Evolutionary conservation across 768 basidiomycete genomes (phyloP), one percentile per base, ranked within the genome.

Genomic region (Amyloporia xantha): DNA sequence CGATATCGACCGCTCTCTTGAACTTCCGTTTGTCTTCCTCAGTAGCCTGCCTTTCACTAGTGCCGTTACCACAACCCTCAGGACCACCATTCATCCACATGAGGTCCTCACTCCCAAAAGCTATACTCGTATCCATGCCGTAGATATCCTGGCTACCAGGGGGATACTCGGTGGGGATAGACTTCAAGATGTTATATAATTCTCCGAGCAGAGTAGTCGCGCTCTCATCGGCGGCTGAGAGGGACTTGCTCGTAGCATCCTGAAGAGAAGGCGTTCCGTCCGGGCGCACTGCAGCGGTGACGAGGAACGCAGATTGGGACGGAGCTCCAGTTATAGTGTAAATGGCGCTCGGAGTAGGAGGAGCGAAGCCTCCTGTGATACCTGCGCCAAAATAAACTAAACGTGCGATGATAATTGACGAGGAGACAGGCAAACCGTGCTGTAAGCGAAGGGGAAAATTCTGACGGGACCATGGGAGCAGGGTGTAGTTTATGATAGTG

Each of bases 71-170:
- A 58, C 81, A 82, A 2, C 86, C 85, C 50, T 72, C 63, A 0
- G 82, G 80, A 0, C 77, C 79, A 2, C 77, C 78, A 59, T 83
- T 84, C 36, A 48, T 60, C 85, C 85, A 87, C 62, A 70, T 54
- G 15, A 86, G 61, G 54, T 79, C 76, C 0, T 77, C 73, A 54
- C 75, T 77, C 5, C 66, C 71, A 68, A 77, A 83, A 5, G 74
- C 67, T 52, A 88, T 86, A 62, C 81, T 79, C 7, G 73, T 82
- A 61, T 86, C 72, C 54, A 79, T 53, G 1, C 81, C 82, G 54
- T 91, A 91, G 46, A 89, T 81, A 59, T 91, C 86, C 62, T 84
- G 68, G 39, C 76, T 78, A 1, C 82, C 83, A 0, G 75, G 74
- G 24, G 80, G 77, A 1, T 56, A 41, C 59, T 80, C 79, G 1